A percentile compares a stretch with the other conserved stretches of the same genome.
phyloP scores from a whole-genome alignment of 345 rosid genomes.

The Populus deltoides region DNA sequence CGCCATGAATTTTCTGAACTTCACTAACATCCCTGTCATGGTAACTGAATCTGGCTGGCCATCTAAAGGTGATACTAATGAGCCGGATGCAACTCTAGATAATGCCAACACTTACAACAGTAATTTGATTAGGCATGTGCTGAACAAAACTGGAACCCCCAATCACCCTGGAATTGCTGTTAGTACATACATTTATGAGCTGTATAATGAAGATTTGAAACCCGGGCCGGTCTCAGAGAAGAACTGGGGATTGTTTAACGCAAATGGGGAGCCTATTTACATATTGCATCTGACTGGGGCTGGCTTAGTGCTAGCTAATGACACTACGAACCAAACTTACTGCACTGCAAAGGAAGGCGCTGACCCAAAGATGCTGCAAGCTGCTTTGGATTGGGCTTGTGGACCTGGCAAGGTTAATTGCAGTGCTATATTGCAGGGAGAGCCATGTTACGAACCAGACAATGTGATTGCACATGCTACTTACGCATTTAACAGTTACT shows the following conservation, averaged over 20 bases:
- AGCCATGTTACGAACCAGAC: conserved; percentile 80
- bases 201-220: conserved; percentile 84
- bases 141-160: conserved; percentile 91
- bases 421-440: conserved; percentile 73
- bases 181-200: conserved; percentile 88
- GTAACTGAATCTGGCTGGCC: conserved; percentile 98
- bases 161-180: conserved; percentile 79
- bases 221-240: conserved; percentile 73
- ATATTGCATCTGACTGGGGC: conserved; percentile 65
- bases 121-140: conserved; percentile 82
- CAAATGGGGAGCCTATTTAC: conserved; percentile 73
- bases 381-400: conserved; percentile 98
- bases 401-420: conserved; percentile 97
- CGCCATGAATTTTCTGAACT: conserved; percentile 76
- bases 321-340: conserved; percentile 89
- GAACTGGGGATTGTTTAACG: conserved; percentile 91
- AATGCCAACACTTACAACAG: conserved; percentile 95
- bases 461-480: conserved; percentile 72
- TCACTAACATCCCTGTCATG: conserved; percentile 74
- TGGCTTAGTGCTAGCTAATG: conserved; percentile 63
- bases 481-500: conserved; percentile 85
- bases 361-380: conserved; percentile 92
- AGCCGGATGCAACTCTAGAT: conserved; percentile 72
- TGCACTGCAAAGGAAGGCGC: conserved; percentile 71
- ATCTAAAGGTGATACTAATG: conserved; percentile 74